These are phyloP conservation scores for Rhododendron molle DNA, from an alignment of 148 eudicot species.

Conservation along the genomic window DNA sequence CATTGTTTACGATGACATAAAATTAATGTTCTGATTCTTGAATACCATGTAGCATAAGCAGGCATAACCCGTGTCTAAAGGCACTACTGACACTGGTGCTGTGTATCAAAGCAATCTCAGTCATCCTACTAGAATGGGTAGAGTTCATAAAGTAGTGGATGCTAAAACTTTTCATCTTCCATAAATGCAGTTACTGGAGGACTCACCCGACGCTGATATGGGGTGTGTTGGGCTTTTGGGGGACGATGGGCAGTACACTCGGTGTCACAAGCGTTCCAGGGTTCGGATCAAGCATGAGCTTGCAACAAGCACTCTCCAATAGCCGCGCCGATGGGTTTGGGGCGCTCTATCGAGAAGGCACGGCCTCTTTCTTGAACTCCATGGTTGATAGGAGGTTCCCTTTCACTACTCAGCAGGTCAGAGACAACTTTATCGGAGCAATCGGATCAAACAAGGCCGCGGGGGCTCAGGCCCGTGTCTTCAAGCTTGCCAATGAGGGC, in stretches of 20 bases:
- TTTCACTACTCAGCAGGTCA: constrained; percentile 62
- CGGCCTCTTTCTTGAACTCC: constrained; percentile 83
- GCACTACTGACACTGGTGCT: neutral
- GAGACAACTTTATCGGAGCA: constrained; percentile 43
- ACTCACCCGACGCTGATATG: constrained; percentile 64
- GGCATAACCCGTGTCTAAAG: neutral
- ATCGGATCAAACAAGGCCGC: constrained; percentile 64
- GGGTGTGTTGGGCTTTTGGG: constrained; percentile 69
- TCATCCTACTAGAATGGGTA: neutral
- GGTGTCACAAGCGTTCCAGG: constrained; percentile 51
- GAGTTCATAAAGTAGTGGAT: neutral
- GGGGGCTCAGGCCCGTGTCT: constrained; percentile 62
- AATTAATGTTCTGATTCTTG: neutral
- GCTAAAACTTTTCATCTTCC: neutral
- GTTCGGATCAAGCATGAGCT: constrained; percentile 33
- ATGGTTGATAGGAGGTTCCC: constrained; percentile 55
- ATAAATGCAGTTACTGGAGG: constrained; percentile 69
- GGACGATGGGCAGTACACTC: constrained; percentile 63
- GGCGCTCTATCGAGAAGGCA: constrained; percentile 80
- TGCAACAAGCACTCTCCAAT: constrained; percentile 60
- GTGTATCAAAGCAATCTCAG: neutral
- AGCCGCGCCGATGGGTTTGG: constrained; percentile 54
- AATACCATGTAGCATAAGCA: neutral
- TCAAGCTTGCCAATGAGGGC: constrained; percentile 86
- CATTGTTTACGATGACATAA: neutral